Base-by-base conservation (phyloP, 116 monocot genomes). In the Dioscorea cayenensis region DNA sequence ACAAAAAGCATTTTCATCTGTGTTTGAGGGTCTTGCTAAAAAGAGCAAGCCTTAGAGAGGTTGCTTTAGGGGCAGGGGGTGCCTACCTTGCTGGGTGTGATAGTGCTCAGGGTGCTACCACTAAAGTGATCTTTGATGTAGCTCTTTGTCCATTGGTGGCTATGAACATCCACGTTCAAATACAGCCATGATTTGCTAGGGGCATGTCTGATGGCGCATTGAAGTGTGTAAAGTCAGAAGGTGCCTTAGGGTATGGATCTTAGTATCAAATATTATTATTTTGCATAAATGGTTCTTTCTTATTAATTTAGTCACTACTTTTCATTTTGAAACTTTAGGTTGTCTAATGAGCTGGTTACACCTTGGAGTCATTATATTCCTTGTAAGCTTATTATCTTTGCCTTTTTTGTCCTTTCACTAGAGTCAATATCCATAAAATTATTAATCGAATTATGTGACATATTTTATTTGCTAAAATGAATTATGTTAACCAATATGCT, bases 291-390 rank as follows among this genome's bases (percentile, higher is more conserved):
- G 69, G 50, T 16, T 6, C 49, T 68, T n/a, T 36, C 9, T 64
- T 21, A 50, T 73, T n/a, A 11, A 38, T 65, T 71, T 3, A 5
- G 64, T 14, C 35, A 5, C 21, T 13, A 51, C 8, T 16, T 32
- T 43, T 64, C 52, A 4, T 20, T 27, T 74, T 55, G 18, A 35
- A 25, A 49, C 11, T 79, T 84, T 75, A 94, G 90, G 37, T 72
- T 94, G 83, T 90, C 86, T 83, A 94, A 86, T 69, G 90, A 88
- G 32, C 20, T 88, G 18, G 86, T 84, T 80, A 88, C 90, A 35
- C 88, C 90, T 14, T 90, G 88, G 94, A 90, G 90, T 12, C 85
- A 88, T 60, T 88, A 90, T 66, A 83, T 94, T 80, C 90, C 94
- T 50, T 94, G 94, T 90, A 84, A 94, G 90, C n/a, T 66, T 17